Base-by-base conservation (phyloP, 2,329 filamentous ascomycete species). In the Calonectria montana region DNA sequence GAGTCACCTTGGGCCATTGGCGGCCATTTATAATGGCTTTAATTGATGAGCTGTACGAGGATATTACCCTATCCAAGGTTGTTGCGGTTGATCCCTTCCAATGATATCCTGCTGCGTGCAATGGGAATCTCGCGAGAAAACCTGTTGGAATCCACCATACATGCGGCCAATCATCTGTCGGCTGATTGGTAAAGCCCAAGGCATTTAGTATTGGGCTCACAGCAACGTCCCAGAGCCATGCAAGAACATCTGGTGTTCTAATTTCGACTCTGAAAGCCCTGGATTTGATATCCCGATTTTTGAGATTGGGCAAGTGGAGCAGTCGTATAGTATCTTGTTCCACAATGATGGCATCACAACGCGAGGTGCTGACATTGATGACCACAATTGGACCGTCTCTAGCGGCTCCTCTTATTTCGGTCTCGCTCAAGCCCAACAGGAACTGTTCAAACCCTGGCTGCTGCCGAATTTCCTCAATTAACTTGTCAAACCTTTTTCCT, bases 81-180 rank as follows among this genome's bases (percentile, higher is more conserved):
- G 39, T 43, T 43, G 13, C 39, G 6, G 39, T 18, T 2, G 39
- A 43, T 16, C 39, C 39, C 3, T 48, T 18, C 13, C 13, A 15
- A 13, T 35, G 43, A 15, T 25, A 37, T 48, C 39, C 39, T 6
- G 39, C 39, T 43, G 82, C 82, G 67, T 84, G 82, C n/a, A 43
- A 7, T n/a, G 82, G 82, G 25, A 84, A 76, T 10, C 70, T 70
- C 64, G 10, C 73, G 0, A 85, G 71, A 2, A 37, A 50, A 0
- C 82, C 83, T 0, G 80, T 84, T 1, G 78, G 77, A 70, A 84
- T 79, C 82, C 82, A 84, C 77, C 81, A 84, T 0, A 84, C 64
- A 50, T 74, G 83, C 15, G 80, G 79, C 79, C 74, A 80, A 55
- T 35, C n/a, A 10, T 66, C 47, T 18, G 73, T 23, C 6, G 53